phyloP scores from a whole-genome alignment of 371 early-diverging fungal genomes.

The Mucor plumbeus region DNA sequence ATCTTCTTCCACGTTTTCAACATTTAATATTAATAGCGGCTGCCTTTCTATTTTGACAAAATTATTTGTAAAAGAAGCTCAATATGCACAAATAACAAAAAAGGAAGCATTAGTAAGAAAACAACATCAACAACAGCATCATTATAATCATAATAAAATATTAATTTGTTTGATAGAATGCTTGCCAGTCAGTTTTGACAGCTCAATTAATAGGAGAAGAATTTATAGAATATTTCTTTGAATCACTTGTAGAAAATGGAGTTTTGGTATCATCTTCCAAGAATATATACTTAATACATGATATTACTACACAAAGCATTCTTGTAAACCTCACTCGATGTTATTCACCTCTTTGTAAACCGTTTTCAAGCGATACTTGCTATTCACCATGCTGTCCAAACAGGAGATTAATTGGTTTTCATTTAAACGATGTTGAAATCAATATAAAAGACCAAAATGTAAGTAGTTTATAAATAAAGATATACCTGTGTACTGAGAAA shows the following conservation, averaged over 20 bases:
- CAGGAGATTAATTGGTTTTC: background rate
- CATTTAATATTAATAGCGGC: background rate
- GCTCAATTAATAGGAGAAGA: slow-evolving; percentile 3
- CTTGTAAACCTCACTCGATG: slow-evolving; percentile 15
- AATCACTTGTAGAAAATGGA: slow-evolving; percentile 14
- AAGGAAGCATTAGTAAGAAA: slow-evolving; percentile 24
- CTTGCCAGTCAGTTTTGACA: slow-evolving; percentile 16
- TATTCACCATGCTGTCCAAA: slow-evolving; percentile 26
- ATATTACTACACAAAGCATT: slow-evolving; percentile 14
- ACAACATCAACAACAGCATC: background rate
- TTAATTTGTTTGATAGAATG: slow-evolving; percentile 9
- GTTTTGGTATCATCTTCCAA: slow-evolving; percentile 12
- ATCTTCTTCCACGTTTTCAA: background rate
- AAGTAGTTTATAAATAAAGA: background rate
- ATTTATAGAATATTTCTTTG: slow-evolving; percentile 9
- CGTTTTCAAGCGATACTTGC: background rate
- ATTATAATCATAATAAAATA: background rate
- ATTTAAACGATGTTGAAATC: background rate
- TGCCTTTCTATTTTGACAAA: slow-evolving; percentile 22
- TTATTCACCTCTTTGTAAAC: slow-evolving; percentile 22
- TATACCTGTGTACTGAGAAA: background rate
- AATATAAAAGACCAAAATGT: slow-evolving; percentile 4
- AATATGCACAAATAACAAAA: slow-evolving; percentile 29
- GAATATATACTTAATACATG: slow-evolving; percentile 15
- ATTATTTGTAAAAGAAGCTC: slow-evolving; percentile 23